Evolutionary conservation across 2,329 filamentous ascomycete species (phyloP).

Genomic region (Talaromyces sp.): DNA sequence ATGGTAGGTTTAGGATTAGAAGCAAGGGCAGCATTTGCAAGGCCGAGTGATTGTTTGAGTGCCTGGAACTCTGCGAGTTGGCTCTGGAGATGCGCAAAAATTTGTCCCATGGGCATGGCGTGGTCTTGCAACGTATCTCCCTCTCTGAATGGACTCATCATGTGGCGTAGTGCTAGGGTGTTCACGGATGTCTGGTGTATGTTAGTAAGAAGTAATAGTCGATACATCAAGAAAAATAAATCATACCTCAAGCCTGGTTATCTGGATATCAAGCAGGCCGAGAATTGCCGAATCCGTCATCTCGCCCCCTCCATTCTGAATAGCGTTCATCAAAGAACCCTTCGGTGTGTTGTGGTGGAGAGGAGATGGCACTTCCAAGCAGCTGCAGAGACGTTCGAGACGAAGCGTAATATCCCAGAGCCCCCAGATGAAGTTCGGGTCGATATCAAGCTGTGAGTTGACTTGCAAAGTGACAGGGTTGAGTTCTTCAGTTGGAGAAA

Average conservation of each 20-base stretch:
- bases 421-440: constrained; percentile 80
- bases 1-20: constrained; percentile 2
- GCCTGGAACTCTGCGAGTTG: constrained; percentile 37
- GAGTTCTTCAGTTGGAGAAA: constrained; percentile 42
- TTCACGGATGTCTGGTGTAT: constrained; percentile 67
- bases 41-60: constrained; percentile 34
- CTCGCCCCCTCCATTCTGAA: constrained; percentile 70
- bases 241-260: constrained; percentile 89
- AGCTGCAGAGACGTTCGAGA: constrained; percentile 88
- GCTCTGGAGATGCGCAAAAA: constrained; percentile 44
- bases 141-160: constrained; percentile 63
- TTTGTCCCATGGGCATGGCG: constrained; percentile 68
- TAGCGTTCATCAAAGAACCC: constrained; percentile 71
- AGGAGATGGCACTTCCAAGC: constrained; percentile 66
- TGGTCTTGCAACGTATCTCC: constrained; percentile 65
- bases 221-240: not conserved
- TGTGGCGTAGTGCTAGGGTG: constrained; percentile 71
- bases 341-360: constrained; percentile 70
- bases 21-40: not conserved
- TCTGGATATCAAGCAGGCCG: constrained; percentile 89
- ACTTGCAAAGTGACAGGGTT: constrained; percentile 54
- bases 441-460: constrained; percentile 66
- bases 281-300: constrained; percentile 83
- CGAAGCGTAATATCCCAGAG: constrained; percentile 85
- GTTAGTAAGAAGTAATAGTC: not conserved